Conservation (phyloP, 352 stramenopile genomes). For the Albugo candida region DNA sequence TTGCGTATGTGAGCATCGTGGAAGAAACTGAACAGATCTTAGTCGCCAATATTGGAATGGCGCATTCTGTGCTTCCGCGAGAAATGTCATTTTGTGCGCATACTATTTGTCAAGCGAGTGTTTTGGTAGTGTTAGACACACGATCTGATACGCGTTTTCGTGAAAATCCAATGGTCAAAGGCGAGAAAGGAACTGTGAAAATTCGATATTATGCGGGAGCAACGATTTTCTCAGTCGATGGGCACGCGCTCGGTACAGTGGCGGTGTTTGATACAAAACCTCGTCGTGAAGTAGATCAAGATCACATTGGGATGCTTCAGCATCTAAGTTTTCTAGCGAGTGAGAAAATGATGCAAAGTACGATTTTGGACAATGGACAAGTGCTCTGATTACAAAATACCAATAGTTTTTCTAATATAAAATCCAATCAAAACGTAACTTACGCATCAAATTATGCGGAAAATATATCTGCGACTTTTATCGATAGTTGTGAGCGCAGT, state of each 20-base stretch:
- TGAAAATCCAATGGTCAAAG: conserved; percentile 77
- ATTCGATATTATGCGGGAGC: conserved; percentile 75
- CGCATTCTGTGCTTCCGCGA: conserved; percentile 50
- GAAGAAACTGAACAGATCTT: conserved; percentile 69
- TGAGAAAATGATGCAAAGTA: conserved; percentile 77
- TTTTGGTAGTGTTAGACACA: conserved; percentile 68
- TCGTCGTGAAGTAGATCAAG: conserved; percentile 49
- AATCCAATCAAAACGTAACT: no score
- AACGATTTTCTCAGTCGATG: conserved; percentile 63
- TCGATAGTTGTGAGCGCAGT: no score
- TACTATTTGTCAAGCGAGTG: conserved; percentile 62
- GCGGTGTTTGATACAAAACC: conserved; percentile 71
- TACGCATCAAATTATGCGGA: no score
- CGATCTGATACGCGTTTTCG: conserved; percentile 73
- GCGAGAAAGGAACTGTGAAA: conserved; percentile 63
- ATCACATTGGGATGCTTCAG: conserved; percentile 76
- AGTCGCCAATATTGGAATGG: conserved; percentile 73
- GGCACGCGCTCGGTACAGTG: conserved; percentile 62
- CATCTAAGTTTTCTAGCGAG: conserved; percentile 72
- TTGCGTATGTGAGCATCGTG: conserved; percentile 74
- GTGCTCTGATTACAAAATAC: neutral
- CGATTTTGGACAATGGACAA: conserved; percentile 6
- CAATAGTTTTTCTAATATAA: neutral
- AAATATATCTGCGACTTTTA: no score
- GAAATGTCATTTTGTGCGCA: conserved; percentile 75